Evolutionary conservation across 2,329 filamentous ascomycete species (phyloP).

Genomic region (Hypoxylon sp.): DNA sequence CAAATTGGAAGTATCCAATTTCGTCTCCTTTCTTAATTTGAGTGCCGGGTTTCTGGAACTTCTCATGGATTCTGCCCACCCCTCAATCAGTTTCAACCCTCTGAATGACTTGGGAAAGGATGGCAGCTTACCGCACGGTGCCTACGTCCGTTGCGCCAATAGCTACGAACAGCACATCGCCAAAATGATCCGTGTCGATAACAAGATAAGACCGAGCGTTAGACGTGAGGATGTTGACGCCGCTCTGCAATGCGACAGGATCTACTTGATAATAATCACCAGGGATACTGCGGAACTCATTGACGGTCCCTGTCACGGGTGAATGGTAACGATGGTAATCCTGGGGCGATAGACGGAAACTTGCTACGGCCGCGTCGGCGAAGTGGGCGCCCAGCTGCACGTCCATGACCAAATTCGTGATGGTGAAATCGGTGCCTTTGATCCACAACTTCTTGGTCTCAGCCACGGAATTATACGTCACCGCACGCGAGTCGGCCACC

Average conservation of each 20-base stretch:
- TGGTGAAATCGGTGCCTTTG: conserved; percentile 61
- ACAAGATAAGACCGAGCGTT: conserved; percentile 58
- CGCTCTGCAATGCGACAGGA: conserved; percentile 53
- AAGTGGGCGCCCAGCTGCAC: conserved; percentile 54
- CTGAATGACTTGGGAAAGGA: neutral
- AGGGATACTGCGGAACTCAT: conserved; percentile 57
- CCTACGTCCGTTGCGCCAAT: conserved; percentile 60
- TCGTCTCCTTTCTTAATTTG: conserved; percentile 59
- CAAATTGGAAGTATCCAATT: conserved; percentile 59
- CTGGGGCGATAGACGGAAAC: conserved; percentile 60
- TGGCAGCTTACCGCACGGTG: conserved; percentile 56
- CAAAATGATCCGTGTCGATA: conserved; percentile 59
- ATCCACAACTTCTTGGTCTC: conserved; percentile 58
- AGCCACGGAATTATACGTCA: conserved; percentile 56
- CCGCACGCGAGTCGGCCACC: conserved; percentile 57
- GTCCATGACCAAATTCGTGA: conserved; percentile 58
- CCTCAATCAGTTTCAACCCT: conserved; percentile 2
- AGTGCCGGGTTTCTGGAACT: conserved; percentile 51
- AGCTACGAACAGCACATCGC: conserved; percentile 60
- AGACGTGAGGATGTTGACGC: conserved; percentile 57
- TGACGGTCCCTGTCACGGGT: conserved; percentile 59
- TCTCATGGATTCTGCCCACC: conserved; percentile 54
- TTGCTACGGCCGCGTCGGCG: conserved; percentile 57
- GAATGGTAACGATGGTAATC: conserved; percentile 64
- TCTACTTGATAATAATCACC: conserved; percentile 63